Evolutionary conservation across 306 rosid species (phyloP).

Genomic region (Dryas alaskensis): DNA sequence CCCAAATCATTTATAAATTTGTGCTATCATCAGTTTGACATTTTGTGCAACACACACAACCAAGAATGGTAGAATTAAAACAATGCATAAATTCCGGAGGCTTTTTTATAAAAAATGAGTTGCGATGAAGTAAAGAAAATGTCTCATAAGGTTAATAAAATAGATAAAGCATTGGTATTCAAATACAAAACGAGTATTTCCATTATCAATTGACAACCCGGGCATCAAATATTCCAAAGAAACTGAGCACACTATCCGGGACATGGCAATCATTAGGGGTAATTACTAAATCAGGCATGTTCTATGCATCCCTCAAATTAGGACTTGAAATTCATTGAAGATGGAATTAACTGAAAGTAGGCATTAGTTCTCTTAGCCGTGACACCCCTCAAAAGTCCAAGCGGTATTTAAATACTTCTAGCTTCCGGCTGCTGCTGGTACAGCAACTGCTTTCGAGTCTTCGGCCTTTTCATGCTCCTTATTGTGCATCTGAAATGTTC

Average conservation of each 20-base stretch:
- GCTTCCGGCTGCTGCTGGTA: constrained; percentile 38
- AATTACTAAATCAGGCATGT: constrained; percentile 2
- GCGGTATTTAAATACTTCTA: neutral
- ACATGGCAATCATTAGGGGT: neutral
- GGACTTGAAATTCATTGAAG: neutral
- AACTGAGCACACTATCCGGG: neutral
- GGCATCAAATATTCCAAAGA: neutral
- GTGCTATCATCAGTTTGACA: too few species aligned
- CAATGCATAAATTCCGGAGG: neutral
- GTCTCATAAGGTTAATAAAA: neutral
- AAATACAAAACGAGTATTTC: constrained; percentile 10
- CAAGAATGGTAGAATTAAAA: neutral
- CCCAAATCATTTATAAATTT: too few species aligned
- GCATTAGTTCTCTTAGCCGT: neutral
- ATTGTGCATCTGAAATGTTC: constrained; percentile 44
- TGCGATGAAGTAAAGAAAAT: neutral
- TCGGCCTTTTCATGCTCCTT: constrained; percentile 59
- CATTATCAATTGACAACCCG: neutral
- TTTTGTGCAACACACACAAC: neutral
- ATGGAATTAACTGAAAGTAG: constrained; percentile 5
- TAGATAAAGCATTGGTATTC: neutral
- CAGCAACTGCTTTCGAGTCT: constrained; percentile 42
- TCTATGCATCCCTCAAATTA: constrained; percentile 4
- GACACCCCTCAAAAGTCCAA: neutral
- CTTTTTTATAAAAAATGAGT: constrained; percentile 4